Base-by-base conservation (phyloP, 1,284 basidiomycete species). In the Tilletia indica region DNA sequence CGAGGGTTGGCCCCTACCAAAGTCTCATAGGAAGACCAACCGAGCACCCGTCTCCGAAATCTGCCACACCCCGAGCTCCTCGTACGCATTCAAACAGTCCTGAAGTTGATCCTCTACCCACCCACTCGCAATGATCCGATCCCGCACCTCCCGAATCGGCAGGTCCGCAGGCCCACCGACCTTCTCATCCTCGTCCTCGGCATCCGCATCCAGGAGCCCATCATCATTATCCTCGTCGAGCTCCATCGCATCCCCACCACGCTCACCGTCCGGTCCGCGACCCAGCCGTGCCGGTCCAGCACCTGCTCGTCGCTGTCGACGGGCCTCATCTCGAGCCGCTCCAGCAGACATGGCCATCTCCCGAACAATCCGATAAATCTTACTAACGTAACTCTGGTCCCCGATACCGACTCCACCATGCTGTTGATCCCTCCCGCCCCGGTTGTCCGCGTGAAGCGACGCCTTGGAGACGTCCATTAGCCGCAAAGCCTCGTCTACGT, bases 381-480 rank as follows among this genome's bases (percentile, higher is more conserved):
- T 82, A n/a, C 68, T 71, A 11, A 80, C 76, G 58, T 72, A 71
- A 8, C 73, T 77, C 25, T 77, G 72, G 68, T 84, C 82, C 12
- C 71, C 67, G 12, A 64, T 70, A 2, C 67, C 54, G 0, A 71
- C 68, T 14, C 77, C 77, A 21, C 70, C 58, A 36, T 38, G 61
- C 21, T n/a, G 38, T 11, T 36, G 63, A 19, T 70, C 63, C 36
- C 31, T 31, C 6, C 31, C 42, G 19, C 36, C 54, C 6, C 61
- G 31, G 36, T 66, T 70, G 42, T 77, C 73, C 45, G 77, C 70
- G 64, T 80, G 76, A 77, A 99, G 86, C 79, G 90, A 92, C 78
- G 93, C 92, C 85, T 99, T 99, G 86, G 92, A 93, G 75, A 93
- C 93, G 76, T 96, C 93, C 93, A 99, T 97, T 75, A 99, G 87